Evolutionary conservation across 1,284 basidiomycete genomes (phyloP), one percentile per base, ranked within the genome.

Genomic region (Cystobasidiaceae sp.): DNA sequence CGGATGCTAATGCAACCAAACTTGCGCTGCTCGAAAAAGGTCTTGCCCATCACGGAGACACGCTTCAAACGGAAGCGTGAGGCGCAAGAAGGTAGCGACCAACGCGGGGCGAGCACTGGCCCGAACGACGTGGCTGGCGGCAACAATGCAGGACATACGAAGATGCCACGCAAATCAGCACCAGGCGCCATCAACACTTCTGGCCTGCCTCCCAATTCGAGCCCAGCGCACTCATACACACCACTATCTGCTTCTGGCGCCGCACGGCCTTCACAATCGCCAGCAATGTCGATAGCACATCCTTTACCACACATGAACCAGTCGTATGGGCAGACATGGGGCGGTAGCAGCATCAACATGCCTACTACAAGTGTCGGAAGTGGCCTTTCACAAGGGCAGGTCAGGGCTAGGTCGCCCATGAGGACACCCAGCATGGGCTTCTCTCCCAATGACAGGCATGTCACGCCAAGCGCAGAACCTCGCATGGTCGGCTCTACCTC

Each of bases 21-120:
- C 27, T 9, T 7, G 13, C 15, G 39, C n/a, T 5, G 6, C 19
- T n/a, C 13, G 17, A 0, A 5, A 19, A 50, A 71, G 72, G 96
- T 96, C 81, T 83, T 97, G 21, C 94, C 94, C 54, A 97, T 98
- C 73, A 92, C 93, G 19, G 94, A 97, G 77, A 98, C 93, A 0
- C 85, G 93, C 13, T 97, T 97, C 83, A 97, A 97, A 81, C 94
- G 94, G 81, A 90, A 92, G 79, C 87, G 88, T 72, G 69, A 83
- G 46, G 86, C 86, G 69, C 86, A 87, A 71, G 87, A 89, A 69
- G 78, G 46, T 44, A 8, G 67, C 69, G 32, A 59, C 48, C 11
- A 66, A 67, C 13, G 45, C 66, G 50, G 62, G 19, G 41, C 56
- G n/a, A 44, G 52, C 19, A 30, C 50, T 7, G 54, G 58, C n/a